A percentile compares a stretch with the other conserved stretches of the same genome.
Evolutionary conservation across 2,329 filamentous ascomycete species (phyloP).

Genomic region (Fusarium domesticum): DNA sequence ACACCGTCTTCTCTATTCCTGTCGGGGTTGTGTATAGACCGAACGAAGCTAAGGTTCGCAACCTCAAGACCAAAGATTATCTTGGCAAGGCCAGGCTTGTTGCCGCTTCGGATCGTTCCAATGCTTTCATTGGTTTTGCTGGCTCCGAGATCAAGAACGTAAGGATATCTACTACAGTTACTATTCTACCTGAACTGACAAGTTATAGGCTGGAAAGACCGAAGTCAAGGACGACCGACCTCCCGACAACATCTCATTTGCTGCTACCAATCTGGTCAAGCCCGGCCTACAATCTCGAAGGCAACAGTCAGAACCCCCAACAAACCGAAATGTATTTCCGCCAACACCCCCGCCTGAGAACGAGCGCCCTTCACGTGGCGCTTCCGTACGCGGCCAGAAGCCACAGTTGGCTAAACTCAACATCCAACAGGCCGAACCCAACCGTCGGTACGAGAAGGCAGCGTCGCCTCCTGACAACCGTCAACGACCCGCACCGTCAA

Average conservation of each 20-base stretch:
- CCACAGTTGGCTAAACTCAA: constrained; percentile 62
- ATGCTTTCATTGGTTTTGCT: constrained; percentile 78
- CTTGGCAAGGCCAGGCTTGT: constrained; percentile 93
- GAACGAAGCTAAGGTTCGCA: constrained; percentile 97
- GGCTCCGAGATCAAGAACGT: constrained; percentile 76
- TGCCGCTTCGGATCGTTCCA: constrained; percentile 76
- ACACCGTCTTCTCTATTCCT: constrained; percentile 97
- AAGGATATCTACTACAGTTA: constrained; percentile 28
- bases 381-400: constrained; percentile 60
- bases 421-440: constrained; percentile 52
- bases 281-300: constrained; percentile 75
- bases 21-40: constrained; percentile 93
- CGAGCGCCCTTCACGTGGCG: constrained; percentile 62
- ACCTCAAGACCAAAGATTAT: constrained; percentile 96
- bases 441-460: constrained; percentile 54
- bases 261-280: constrained; percentile 89
- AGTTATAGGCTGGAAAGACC: constrained; percentile 45
- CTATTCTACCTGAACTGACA: constrained; percentile 12
- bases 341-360: constrained; percentile 97
- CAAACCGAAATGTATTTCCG: constrained; percentile 79
- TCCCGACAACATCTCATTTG: constrained; percentile 81
- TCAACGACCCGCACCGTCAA: constrained; percentile 33
- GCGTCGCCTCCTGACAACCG: constrained; percentile 43
- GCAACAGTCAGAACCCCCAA: constrained; percentile 81
- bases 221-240: constrained; percentile 75